Evolutionary conservation across 805 yeast species (phyloP).

Genomic region (Metschnikowia henanensis): DNA sequence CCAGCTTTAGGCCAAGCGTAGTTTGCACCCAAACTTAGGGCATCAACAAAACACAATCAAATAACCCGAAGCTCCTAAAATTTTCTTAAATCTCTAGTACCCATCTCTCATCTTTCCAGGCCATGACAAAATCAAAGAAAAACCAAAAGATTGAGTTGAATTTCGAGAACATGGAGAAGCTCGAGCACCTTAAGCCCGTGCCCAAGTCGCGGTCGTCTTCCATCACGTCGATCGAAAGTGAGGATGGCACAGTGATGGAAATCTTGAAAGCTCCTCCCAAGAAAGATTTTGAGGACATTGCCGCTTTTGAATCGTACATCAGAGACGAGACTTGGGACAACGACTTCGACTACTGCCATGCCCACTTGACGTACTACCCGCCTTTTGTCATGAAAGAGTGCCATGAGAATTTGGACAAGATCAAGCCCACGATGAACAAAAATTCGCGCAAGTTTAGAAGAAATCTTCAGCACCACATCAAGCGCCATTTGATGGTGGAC

Average conservation of each 20-base stretch:
- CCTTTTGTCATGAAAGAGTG: constrained; percentile 69
- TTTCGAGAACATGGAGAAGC: constrained; percentile 37
- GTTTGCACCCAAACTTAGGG: constrained; percentile 7
- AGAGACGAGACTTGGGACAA: constrained; percentile 77
- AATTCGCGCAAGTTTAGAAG: constrained; percentile 71
- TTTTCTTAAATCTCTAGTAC: background rate
- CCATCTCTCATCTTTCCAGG: background rate
- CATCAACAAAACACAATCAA: background rate
- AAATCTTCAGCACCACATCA: constrained; percentile 72
- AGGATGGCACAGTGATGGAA: constrained; percentile 25
- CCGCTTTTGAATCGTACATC: constrained; percentile 60
- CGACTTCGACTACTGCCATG: constrained; percentile 68
- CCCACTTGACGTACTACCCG: constrained; percentile 66
- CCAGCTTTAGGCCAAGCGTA: background rate
- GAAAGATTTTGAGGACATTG: constrained; percentile 59
- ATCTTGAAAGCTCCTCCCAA: constrained; percentile 41
- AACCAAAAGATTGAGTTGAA: constrained; percentile 25
- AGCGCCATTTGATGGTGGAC: constrained; percentile 68
- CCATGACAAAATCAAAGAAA: constrained; percentile 31
- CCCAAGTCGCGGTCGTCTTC: constrained; percentile 41
- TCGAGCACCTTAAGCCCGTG: constrained; percentile 38
- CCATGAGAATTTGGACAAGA: constrained; percentile 68
- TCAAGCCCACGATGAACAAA: constrained; percentile 70
- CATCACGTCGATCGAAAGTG: constrained; percentile 37
- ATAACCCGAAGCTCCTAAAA: background rate